Evolutionary conservation across 2,329 filamentous ascomycete genomes (phyloP).

Genomic region (Fusarium sp.): DNA sequence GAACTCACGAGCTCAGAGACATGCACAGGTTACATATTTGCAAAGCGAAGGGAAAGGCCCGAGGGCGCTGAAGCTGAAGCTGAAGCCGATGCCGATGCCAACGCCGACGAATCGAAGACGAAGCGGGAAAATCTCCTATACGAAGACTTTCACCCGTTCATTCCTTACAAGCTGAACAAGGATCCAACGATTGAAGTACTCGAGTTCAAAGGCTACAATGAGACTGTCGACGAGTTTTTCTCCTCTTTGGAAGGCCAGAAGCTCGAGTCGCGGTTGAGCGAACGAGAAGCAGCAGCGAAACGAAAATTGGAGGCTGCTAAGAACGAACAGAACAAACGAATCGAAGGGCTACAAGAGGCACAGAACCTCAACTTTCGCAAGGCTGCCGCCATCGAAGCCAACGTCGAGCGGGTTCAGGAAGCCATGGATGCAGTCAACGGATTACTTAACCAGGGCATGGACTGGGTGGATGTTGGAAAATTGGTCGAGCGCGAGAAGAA

Average conservation of each 20-base stretch:
- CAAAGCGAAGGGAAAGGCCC: constrained; percentile 63
- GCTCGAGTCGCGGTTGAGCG: constrained; percentile 82
- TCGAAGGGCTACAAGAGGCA: constrained; percentile 83
- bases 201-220: constrained; percentile 87
- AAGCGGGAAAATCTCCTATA: constrained; percentile 72
- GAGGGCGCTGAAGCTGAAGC: constrained; percentile 40
- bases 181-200: constrained; percentile 75
- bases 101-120: constrained; percentile 50
- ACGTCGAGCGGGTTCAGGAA: constrained; percentile 90
- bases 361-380: constrained; percentile 88
- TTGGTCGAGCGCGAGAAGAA: constrained; percentile 89
- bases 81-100: too few species aligned
- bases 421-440: constrained; percentile 93
- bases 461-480: constrained; percentile 92
- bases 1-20: constrained; percentile 73
- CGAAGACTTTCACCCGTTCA: constrained; percentile 95
- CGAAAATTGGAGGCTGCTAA: constrained; percentile 87
- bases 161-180: constrained; percentile 80
- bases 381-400: constrained; percentile 89
- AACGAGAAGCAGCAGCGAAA: constrained; percentile 83
- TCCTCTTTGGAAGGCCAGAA: constrained; percentile 96
- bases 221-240: constrained; percentile 95
- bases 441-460: constrained; percentile 93
- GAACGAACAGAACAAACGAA: constrained; percentile 83
- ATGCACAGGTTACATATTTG: constrained; percentile 88